A percentile compares a stretch with the other conserved stretches of the same genome.
Evolutionary conservation across 208 protist species (phyloP).

Genomic region (Leishmania lainsoni): DNA sequence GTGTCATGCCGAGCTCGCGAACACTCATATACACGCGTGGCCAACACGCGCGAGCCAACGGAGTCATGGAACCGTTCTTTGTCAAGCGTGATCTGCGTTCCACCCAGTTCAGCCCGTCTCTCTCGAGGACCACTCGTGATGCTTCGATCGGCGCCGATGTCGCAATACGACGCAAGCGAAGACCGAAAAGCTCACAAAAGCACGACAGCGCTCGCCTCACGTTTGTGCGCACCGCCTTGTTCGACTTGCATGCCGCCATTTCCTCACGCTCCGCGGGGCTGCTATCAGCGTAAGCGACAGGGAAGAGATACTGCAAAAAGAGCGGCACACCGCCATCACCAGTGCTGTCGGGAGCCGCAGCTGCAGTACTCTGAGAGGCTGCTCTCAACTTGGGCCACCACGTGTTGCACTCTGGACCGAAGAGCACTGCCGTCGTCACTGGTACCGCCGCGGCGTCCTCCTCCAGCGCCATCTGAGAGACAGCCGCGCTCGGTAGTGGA

Average conservation of each 20-base stretch:
- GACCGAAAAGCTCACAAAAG: conserved; percentile 79
- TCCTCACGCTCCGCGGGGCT: conserved; percentile 19
- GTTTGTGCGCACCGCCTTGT: conserved; percentile 32
- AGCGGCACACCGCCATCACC: conserved; percentile 22
- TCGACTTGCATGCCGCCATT: conserved; percentile 34
- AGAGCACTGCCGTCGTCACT: conserved; percentile 51
- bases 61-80: conserved; percentile 36
- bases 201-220: conserved; percentile 59
- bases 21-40: conserved; percentile 58
- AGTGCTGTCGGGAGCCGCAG: background rate
- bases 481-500: conserved; percentile 20
- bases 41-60: conserved; percentile 41
- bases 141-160: background rate
- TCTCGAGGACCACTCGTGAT: conserved; percentile 28
- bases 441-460: background rate
- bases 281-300: conserved; percentile 17
- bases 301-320: conserved; percentile 46
- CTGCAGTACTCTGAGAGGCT: conserved; percentile 29
- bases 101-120: conserved; percentile 76
- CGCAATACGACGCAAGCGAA: conserved; percentile 38
- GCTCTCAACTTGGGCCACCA: conserved; percentile 67
- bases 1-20: conserved; percentile 34
- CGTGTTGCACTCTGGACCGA: conserved; percentile 69
- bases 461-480: conserved; percentile 13
- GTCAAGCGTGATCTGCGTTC: conserved; percentile 47